Base-by-base conservation (phyloP, 2,329 filamentous ascomycete genomes). In the Graphilbum ipis-grandicollis region DNA sequence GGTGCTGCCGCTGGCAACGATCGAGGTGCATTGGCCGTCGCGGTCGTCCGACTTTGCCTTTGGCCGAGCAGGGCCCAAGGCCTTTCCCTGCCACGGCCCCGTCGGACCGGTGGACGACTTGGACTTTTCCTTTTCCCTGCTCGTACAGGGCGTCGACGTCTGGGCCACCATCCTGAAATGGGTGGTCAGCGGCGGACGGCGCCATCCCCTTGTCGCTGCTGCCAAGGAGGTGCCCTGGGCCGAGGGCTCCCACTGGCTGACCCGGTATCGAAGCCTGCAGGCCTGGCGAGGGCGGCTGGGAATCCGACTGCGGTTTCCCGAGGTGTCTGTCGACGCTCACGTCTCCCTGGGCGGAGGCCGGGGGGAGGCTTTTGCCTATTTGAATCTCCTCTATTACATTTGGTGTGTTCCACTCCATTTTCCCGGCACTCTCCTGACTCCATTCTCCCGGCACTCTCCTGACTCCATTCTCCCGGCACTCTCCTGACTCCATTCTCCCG, bases 381-480 rank as follows among this genome's bases (percentile, higher is more conserved):
- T 62, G 1, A 63, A 62, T 29, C 43, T 63, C 14, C 37, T 63
- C 1, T 63, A 62, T 41, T 61, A 60, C 33, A 46, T 57, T 7
- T 58, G 59, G 59, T 60, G 38, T 38, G 49, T 39, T 12, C 5
- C 9, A 3, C 7, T 33, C 5, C 31, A 5, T 23, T 23, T 23
- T 23, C 21, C 21, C 21, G 6, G 5, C 21, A 5, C 21, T 23
- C 10, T 23, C 21, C 21, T 10, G 6, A 5, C 5, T 23, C 21
- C n/a, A 6, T 23, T 10, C 21, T 10, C 21, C 21, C 21, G 10
- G 10, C 21, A 23, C 21, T 23, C 10, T 23, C 21, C 21, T 10
- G 10, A 23, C 21, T 23, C 21, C n/a, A 6, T 23, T 10, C 21
- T 10, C 21, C 21, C 21, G 10, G 10, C 21, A 23, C 21, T 23